Percentiles rank a stretch among this genome's conserved stretches.
These are phyloP conservation scores for Bacterosira constricta DNA, from an alignment of 108 stramenopile species.

Conservation along the genomic window DNA sequence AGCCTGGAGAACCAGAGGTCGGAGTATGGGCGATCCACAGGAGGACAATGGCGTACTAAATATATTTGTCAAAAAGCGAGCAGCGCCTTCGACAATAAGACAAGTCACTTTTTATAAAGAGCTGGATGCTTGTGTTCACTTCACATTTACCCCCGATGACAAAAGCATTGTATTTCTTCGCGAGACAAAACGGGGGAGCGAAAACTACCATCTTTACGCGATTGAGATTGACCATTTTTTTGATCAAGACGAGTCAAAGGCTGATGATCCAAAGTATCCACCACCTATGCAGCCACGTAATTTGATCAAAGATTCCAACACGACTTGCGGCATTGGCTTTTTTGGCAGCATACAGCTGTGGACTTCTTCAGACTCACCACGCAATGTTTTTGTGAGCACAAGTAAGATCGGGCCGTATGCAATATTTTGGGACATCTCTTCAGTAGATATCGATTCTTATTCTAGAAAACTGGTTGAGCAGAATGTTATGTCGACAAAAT, in stretches of 20 bases:
- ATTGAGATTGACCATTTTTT: slow-evolving; percentile 17
- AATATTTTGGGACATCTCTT: slow-evolving; percentile 27
- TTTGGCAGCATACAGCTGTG: slow-evolving; percentile 26
- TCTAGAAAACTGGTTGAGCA: slow-evolving; percentile 7
- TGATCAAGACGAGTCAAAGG: background rate
- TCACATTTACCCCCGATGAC: slow-evolving; percentile 23
- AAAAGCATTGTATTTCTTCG: slow-evolving; percentile 12
- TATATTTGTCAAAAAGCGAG: slow-evolving; percentile 12
- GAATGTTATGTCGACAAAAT: slow-evolving; percentile 26
- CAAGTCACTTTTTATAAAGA: slow-evolving; percentile 21
- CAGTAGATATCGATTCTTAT: slow-evolving; percentile 20
- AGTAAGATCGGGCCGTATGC: slow-evolving; percentile 4
- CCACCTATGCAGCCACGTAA: background rate
- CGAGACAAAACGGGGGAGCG: slow-evolving; percentile 25
- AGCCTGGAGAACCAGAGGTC: slow-evolving; percentile 11
- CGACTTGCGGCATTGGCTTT: slow-evolving; percentile 31
- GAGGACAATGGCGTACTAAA: slow-evolving; percentile 17
- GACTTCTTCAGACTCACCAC: slow-evolving; percentile 1
- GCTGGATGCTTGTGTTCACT: slow-evolving; percentile 13
- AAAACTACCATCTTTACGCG: slow-evolving; percentile 21
- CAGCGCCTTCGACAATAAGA: background rate
- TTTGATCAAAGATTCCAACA: slow-evolving; percentile 9
- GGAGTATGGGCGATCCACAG: slow-evolving; percentile 3
- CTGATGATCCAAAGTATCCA: background rate
- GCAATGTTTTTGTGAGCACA: slow-evolving; percentile 21